Percentiles rank a stretch among this genome's conserved stretches.
Evolutionary conservation across 805 yeast genomes (phyloP).

Genomic region (Wickerhamomyces chaumierensis): DNA sequence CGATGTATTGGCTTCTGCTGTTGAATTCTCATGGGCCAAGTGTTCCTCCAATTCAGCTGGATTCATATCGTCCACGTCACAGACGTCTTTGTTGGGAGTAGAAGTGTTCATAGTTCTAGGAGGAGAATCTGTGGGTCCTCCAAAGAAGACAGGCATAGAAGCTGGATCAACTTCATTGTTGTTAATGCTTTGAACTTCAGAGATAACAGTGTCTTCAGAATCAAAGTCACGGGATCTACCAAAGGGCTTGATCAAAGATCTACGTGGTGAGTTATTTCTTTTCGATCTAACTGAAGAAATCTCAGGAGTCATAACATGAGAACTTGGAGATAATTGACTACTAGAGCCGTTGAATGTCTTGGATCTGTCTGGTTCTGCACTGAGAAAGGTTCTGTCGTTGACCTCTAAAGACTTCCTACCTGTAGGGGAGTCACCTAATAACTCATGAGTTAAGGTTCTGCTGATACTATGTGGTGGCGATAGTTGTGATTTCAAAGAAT

Average conservation of each 20-base stretch:
- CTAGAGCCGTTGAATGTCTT: no score
- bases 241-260: background rate
- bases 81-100: background rate
- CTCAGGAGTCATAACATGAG: constrained; percentile 1
- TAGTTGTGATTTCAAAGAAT: no score
- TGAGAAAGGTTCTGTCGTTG: background rate
- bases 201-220: no score
- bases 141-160: background rate
- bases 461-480: background rate
- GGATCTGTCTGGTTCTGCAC: no score
- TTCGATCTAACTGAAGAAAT: constrained; percentile 1
- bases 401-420: background rate
- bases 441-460: background rate
- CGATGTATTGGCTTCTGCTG: constrained; percentile 2
- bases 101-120: background rate
- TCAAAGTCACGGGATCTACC: background rate
- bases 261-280: background rate
- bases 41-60: constrained; percentile 4
- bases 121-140: background rate
- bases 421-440: background rate
- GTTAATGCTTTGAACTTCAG: no score
- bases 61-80: background rate
- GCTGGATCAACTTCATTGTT: background rate
- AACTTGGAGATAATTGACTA: no score
- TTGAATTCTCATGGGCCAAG: constrained; percentile 5